Conservation (phyloP, 169 alveolate species). For the Cryptosporidium viatorum region DNA sequence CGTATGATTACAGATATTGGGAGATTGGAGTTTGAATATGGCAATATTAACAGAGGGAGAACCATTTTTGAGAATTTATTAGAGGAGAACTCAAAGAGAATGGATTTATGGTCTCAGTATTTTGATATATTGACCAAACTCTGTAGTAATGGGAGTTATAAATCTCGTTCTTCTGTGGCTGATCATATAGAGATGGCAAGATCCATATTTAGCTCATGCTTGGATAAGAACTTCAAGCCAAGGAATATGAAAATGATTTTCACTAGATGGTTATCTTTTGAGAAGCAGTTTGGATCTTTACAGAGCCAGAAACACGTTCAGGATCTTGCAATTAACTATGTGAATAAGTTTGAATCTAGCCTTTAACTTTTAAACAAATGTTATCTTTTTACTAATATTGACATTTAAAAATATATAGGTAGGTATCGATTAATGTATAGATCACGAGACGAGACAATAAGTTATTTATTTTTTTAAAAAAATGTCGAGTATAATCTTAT, state of each 20-base stretch:
- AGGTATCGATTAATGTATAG: not conserved
- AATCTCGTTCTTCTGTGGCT: not conserved
- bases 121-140: slow-evolving; percentile 77
- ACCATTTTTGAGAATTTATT: slow-evolving; percentile 85
- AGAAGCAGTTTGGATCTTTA: slow-evolving; percentile 82
- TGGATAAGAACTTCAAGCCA: slow-evolving; percentile 75
- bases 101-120: slow-evolving; percentile 88
- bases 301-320: slow-evolving; percentile 83
- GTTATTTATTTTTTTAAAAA: not conserved
- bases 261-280: slow-evolving; percentile 86
- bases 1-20: slow-evolving; percentile 82
- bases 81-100: slow-evolving; percentile 86
- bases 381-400: not conserved
- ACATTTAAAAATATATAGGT: not conserved
- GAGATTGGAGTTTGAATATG: slow-evolving; percentile 84
- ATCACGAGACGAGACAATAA: not conserved
- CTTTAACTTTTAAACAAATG: not conserved
- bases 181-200: slow-evolving; percentile 50
- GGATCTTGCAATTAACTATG: slow-evolving; percentile 84
- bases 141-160: not conserved
- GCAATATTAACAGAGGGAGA: slow-evolving; percentile 83
- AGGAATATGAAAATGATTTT: slow-evolving; percentile 79
- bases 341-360: slow-evolving; percentile 47
- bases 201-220: slow-evolving; percentile 36
- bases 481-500: not conserved